Evolutionary conservation across 768 basidiomycete species (phyloP).

Genomic region (Agrocybe pediades): DNA sequence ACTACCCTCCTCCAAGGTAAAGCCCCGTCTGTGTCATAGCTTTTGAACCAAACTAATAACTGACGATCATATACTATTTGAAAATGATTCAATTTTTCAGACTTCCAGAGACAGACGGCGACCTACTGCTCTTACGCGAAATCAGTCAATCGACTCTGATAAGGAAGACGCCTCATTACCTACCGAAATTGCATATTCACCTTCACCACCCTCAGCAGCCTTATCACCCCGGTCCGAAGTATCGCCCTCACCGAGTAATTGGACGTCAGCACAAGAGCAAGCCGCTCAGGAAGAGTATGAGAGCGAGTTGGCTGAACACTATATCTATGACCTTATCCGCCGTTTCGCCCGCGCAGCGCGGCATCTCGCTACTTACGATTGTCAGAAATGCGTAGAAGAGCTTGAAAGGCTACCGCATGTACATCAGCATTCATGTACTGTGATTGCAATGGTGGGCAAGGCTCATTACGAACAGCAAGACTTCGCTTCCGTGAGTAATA

Average conservation of each 20-base stretch:
- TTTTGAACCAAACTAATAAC: neutral
- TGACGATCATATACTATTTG: constrained; percentile 9
- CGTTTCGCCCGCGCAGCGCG: constrained; percentile 81
- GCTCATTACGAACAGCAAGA: constrained; percentile 90
- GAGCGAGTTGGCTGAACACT: constrained; percentile 75
- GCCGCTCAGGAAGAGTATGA: constrained; percentile 74
- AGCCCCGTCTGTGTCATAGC: constrained; percentile 8
- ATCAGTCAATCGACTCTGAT: constrained; percentile 70
- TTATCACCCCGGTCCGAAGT: constrained; percentile 66
- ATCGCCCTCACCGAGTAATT: constrained; percentile 62
- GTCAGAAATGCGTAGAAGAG: constrained; percentile 70
- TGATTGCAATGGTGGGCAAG: constrained; percentile 80
- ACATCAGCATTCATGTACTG: constrained; percentile 76
- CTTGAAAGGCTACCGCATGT: constrained; percentile 74
- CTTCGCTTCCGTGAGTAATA: constrained; percentile 76
- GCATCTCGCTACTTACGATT: constrained; percentile 76
- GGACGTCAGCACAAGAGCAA: constrained; percentile 69
- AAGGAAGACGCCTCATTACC: constrained; percentile 62
- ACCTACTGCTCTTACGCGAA: constrained; percentile 52
- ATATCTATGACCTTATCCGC: constrained; percentile 80
- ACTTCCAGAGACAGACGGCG: constrained; percentile 59
- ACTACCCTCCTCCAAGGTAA: constrained; percentile 58
- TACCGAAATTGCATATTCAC: constrained; percentile 55
- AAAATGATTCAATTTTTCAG: constrained; percentile 10
- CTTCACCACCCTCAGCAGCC: constrained; percentile 59